Percentiles rank a stretch among this genome's conserved stretches.
phyloP scores from a whole-genome alignment of 176 grass and related monocot species.

The Avena sativa region DNA sequence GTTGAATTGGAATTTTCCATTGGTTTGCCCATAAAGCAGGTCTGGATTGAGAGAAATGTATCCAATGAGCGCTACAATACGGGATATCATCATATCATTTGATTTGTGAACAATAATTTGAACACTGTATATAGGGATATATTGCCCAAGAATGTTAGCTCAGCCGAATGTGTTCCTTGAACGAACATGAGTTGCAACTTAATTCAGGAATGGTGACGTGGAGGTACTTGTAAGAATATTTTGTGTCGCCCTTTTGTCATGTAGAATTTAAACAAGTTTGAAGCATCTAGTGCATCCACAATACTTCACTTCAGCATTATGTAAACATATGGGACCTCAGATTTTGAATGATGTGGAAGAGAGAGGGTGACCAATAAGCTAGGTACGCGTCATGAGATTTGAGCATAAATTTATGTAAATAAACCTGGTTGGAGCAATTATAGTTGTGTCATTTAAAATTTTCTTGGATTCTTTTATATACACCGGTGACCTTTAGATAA shows the following conservation, averaged over 20 bases:
- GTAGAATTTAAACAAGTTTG: constrained; percentile 3
- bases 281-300: not conserved
- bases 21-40: not conserved
- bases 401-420: not conserved
- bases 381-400: not conserved
- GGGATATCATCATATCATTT: not conserved
- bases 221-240: not conserved
- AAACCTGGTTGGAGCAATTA: constrained; percentile 6
- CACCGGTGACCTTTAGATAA: not conserved
- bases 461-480: not conserved
- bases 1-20: not conserved
- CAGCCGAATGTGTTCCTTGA: constrained; percentile 21
- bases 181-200: not conserved
- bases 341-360: constrained; percentile 1
- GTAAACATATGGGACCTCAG: not conserved
- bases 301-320: constrained; percentile 8
- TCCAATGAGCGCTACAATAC: not conserved
- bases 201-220: not conserved
- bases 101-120: not conserved
- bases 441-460: not conserved
- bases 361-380: constrained; percentile 4
- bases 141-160: not conserved
- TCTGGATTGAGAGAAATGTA: not conserved
- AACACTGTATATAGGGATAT: not conserved
- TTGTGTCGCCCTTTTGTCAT: not conserved